Evolutionary conservation across 2,329 filamentous ascomycete species (phyloP), one percentile per base, ranked within the genome.

Genomic region (Coniochaeta hoffmannii): DNA sequence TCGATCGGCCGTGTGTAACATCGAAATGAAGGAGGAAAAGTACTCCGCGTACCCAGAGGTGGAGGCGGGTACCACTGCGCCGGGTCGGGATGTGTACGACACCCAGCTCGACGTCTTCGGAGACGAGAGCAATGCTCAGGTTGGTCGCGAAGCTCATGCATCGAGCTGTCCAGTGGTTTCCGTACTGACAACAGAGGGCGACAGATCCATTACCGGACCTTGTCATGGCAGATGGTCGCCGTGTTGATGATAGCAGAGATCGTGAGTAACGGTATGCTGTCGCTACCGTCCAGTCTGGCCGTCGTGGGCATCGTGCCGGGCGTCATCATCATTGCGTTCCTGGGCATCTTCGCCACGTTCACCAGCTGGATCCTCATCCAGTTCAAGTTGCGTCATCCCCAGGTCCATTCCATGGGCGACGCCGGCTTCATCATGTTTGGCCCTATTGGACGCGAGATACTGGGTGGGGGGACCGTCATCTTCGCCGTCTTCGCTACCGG

Each of bases 381-480:
- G 55, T 82, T 82, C 68, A 82, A 82, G 61, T 60, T 80, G 31
- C 68, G 70, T 14, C 79, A 82, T 61, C 75, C 76, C 1, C 71
- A 80, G 57, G 76, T 82, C 3, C 81, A 83, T 61, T 76, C 76
- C 53, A 82, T 82, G 68, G 79, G 80, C 41, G 80, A 83, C 58
- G 79, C 78, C 0, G 80, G 80, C 15, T 67, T 66, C 41, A 74
- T 82, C 53, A 69, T 83, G 19, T 80, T 81, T 55, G 80, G 81
- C 2, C 74, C 71, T 1, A 56, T 76, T 5, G 79, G 80, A 0
- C 72, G 77, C 24, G 78, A 79, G 59, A 58, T 80, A 12, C 69
- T 82, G 35, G 71, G 71, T 30, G 70, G 67, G 17, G 77, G 78
- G 3, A 80, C 76, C 0, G 65, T 80, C 54, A 70, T 78, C 59